Percentiles rank a stretch among this genome's conserved stretches.
phyloP scores from a whole-genome alignment of 148 eudicot genomes.

The Spergularia bocconei region DNA sequence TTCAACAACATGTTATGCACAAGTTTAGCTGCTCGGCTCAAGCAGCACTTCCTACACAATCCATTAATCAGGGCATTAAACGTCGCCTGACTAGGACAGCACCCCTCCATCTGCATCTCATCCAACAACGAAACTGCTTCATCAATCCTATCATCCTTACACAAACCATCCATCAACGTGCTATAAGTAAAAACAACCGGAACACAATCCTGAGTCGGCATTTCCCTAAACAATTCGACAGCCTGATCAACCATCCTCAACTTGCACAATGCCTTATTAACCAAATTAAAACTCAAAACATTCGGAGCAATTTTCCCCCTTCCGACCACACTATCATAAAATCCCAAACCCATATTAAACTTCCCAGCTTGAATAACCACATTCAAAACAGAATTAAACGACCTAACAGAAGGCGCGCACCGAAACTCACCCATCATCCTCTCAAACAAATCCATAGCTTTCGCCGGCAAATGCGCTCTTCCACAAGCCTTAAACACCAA shows the following conservation, averaged over 20 bases:
- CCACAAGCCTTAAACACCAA: conserved; percentile 65
- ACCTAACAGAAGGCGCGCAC: conserved; percentile 56
- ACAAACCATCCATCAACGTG: conserved; percentile 92
- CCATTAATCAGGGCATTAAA: conserved; percentile 80
- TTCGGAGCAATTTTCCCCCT: conserved; percentile 44
- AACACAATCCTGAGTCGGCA: conserved; percentile 43
- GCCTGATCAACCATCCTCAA: conserved; percentile 62
- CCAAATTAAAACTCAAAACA: conserved; percentile 65
- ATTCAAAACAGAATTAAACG: conserved; percentile 79
- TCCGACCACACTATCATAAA: conserved; percentile 42
- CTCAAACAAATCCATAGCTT: conserved; percentile 61
- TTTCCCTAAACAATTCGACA: conserved; percentile 62
- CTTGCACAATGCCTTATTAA: conserved; percentile 66
- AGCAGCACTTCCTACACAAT: conserved; percentile 74
- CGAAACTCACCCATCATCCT: conserved; percentile 67
- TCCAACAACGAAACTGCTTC: conserved; percentile 81
- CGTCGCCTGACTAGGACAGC: conserved; percentile 52
- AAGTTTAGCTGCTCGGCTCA: conserved; percentile 73
- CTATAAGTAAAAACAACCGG: conserved; percentile 80
- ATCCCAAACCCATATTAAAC: conserved; percentile 53
- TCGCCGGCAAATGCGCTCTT: conserved; percentile 43
- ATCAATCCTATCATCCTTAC: conserved; percentile 66
- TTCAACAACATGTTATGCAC: conserved; percentile 89
- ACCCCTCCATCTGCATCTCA: conserved; percentile 95
- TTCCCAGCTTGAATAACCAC: conserved; percentile 50